Evolutionary conservation across 2,329 filamentous ascomycete genomes (phyloP), one percentile per base, ranked within the genome.

Genomic region (Plenodomus lindquistii): DNA sequence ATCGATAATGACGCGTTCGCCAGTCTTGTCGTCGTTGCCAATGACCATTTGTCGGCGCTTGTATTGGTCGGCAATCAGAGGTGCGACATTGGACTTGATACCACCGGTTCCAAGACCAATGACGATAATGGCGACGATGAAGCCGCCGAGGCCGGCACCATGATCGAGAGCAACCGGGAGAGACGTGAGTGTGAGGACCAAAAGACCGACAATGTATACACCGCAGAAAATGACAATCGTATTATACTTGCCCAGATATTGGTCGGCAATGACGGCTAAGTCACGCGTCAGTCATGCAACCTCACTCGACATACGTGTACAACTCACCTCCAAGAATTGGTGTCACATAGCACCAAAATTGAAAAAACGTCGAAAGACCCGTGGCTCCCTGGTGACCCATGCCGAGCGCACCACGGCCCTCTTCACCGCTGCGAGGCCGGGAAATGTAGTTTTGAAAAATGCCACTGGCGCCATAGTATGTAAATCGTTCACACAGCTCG

Each of bases 11-110:
- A 77, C 69, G 16, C 74, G 70, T 60, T 78, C 75, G 40, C 76
- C 76, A 17, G 66, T 71, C 60, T 75, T 76, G 47, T 67, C 64
- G 44, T 76, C 71, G 10, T 60, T 66, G 18, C 68, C 69, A 53
- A 78, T 64, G 27, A 69, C 71, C 72, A 76, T 76, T 42, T 70
- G 65, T 18, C 69, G 63, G 44, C 71, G 61, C 56, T 67, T 71
- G 59, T 78, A 78, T 54, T 79, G 77, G 48, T 79, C 77, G 37
- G 76, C 77, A 52, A 79, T 78, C 20, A 79, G 60, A 2, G 77
- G 77, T 15, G 76, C 75, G 40, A 92, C 87, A 66, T 92, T 92
- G 57, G 86, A 83, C 77, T 92, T 93, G 83, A 92, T 91, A 68
- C 89, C 87, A 59, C 88, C 88, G 3, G 87, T 89, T 46, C 88